phyloP scores from a whole-genome alignment of 768 basidiomycete species.

The Russula dissimulans region DNA sequence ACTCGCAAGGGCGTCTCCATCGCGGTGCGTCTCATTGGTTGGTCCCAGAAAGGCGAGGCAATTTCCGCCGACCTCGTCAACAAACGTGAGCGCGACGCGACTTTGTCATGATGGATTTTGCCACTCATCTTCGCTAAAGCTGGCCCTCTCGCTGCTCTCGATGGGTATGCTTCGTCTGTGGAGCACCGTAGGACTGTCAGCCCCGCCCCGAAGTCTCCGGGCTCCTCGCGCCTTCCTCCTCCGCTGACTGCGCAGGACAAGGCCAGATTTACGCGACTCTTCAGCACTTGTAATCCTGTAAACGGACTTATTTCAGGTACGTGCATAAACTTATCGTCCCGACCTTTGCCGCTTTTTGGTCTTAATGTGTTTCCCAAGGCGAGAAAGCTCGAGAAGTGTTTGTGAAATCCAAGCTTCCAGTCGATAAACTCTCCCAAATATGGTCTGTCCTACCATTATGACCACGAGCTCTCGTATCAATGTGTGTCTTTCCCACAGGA shows the following conservation, averaged over 20 bases:
- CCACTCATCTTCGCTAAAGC: constrained; percentile 37
- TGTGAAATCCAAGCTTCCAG: constrained; percentile 78
- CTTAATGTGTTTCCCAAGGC: constrained; percentile 34
- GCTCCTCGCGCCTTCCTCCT: constrained; percentile 40
- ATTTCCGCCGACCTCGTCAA: constrained; percentile 50
- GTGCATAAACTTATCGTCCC: constrained; percentile 19
- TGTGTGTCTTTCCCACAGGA: constrained; percentile 46
- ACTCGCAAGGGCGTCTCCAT: constrained; percentile 80
- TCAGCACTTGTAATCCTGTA: constrained; percentile 57
- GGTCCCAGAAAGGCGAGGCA: constrained; percentile 81
- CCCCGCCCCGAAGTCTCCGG: constrained; percentile 49
- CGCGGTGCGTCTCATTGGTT: constrained; percentile 85
- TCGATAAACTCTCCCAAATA: constrained; percentile 84
- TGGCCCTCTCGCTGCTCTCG: constrained; percentile 75
- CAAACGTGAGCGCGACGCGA: constrained; percentile 49
- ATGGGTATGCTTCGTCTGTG: constrained; percentile 47
- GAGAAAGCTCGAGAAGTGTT: constrained; percentile 88
- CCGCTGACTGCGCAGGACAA: constrained; percentile 71
- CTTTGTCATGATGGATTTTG: constrained; percentile 6
- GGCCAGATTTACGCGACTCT: constrained; percentile 74
- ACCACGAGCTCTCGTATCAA: background rate
- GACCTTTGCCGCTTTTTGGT: background rate
- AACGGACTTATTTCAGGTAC: constrained; percentile 73
- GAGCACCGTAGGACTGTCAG: constrained; percentile 45
- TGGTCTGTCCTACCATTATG: constrained; percentile 45